Evolutionary conservation across 805 yeast species (phyloP).

Genomic region (Suhomyces emberorum): DNA sequence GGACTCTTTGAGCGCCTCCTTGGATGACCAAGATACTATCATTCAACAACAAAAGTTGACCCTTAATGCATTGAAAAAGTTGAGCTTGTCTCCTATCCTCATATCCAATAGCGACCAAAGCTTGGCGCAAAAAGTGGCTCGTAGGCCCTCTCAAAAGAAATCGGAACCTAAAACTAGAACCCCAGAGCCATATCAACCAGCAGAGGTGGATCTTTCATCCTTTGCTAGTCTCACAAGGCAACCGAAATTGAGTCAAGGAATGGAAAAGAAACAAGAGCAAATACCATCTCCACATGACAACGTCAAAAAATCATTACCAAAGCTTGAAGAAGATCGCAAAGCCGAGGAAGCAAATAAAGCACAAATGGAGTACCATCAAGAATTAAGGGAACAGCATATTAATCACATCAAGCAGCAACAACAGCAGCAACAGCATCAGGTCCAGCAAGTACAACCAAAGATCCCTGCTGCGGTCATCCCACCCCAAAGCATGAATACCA

Average conservation of each 20-base stretch:
- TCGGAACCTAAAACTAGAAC: slow-evolving; percentile 1
- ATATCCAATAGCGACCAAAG: slow-evolving; percentile 27
- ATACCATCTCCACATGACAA: not conserved
- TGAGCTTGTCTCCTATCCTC: slow-evolving; percentile 41
- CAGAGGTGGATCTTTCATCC: slow-evolving; percentile 43
- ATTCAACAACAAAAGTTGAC: slow-evolving; percentile 42
- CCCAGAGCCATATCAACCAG: slow-evolving; percentile 41
- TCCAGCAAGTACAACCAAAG: slow-evolving; percentile 2
- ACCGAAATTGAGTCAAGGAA: slow-evolving; percentile 21
- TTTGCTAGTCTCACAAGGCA: slow-evolving; percentile 45
- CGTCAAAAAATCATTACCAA: slow-evolving; percentile 2
- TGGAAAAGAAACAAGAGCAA: not conserved
- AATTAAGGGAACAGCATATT: slow-evolving; percentile 4
- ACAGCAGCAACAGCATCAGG: not conserved
- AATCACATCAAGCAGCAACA: slow-evolving; percentile 1
- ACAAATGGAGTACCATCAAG: slow-evolving; percentile 6
- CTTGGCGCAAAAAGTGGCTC: slow-evolving; percentile 1
- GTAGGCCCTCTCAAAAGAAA: slow-evolving; percentile 3
- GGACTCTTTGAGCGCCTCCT: slow-evolving; percentile 17
- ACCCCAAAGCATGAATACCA: slow-evolving; percentile 20
- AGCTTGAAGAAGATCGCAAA: slow-evolving; percentile 1
- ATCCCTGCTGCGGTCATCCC: slow-evolving; percentile 25
- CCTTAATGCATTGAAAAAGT: slow-evolving; percentile 40
- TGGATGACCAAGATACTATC: slow-evolving; percentile 34
- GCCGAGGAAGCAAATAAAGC: slow-evolving; percentile 3